Percentiles rank a stretch among this genome's conserved stretches.
phyloP scores from a whole-genome alignment of 2,329 filamentous ascomycete species.

The Nigrospora oryzae region DNA sequence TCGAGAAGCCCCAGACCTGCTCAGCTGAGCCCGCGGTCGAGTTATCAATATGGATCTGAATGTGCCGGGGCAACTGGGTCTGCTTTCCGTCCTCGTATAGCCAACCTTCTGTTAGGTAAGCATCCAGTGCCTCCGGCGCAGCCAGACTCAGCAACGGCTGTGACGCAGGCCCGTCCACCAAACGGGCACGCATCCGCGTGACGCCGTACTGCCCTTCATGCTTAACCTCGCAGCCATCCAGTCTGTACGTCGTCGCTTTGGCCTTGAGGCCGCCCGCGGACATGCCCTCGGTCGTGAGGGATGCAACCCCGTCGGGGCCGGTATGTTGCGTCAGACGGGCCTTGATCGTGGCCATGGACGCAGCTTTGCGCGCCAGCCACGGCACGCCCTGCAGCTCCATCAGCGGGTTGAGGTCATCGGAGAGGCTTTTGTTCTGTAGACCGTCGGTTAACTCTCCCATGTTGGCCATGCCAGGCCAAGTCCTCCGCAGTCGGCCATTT shows the following conservation, averaged over 20 bases:
- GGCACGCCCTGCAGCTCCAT: background rate
- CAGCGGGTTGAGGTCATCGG: background rate
- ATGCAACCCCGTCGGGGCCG: too few relatives aligned
- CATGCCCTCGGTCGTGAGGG: background rate
- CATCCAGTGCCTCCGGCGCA: background rate
- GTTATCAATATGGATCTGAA: background rate
- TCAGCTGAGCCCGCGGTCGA: background rate
- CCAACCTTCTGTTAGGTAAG: background rate
- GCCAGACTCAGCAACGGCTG: background rate
- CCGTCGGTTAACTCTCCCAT: background rate
- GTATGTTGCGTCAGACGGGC: background rate
- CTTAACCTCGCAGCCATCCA: background rate
- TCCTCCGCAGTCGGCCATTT: too few relatives aligned
- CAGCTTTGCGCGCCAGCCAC: background rate
- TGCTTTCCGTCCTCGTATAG: background rate
- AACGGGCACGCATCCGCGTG: background rate
- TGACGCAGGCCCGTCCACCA: too few relatives aligned
- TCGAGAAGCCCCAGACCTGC: background rate
- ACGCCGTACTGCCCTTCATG: background rate
- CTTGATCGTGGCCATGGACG: background rate
- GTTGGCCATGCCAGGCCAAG: background rate
- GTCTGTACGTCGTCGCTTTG: background rate
- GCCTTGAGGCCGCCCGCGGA: background rate
- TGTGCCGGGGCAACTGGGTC: background rate
- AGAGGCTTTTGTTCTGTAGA: background rate